Conservation (phyloP, 1,284 basidiomycete species). For the Ceratobasidium sp. region DNA sequence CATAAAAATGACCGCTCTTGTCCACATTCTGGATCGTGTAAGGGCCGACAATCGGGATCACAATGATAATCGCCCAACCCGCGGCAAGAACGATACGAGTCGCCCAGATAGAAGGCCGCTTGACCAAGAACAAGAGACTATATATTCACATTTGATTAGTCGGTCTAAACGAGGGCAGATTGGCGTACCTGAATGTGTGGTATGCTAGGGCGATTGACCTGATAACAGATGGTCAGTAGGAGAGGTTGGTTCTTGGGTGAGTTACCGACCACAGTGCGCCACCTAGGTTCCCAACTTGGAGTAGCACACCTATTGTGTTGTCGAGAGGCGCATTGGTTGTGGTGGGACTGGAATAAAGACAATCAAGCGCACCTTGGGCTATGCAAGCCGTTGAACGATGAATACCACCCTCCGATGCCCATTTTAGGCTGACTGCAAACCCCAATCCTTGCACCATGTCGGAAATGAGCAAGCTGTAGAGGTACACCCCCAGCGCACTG, state of each 20-base stretch:
- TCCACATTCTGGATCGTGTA: too few relatives aligned
- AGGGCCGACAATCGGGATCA: constrained; percentile 14
- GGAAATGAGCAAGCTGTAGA: constrained; percentile 21
- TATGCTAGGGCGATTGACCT: constrained; percentile 31
- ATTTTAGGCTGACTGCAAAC: constrained; percentile 30
- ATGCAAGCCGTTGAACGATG: constrained; percentile 19
- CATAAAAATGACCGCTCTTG: too few relatives aligned
- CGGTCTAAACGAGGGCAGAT: not conserved
- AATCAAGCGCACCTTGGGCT: constrained; percentile 13
- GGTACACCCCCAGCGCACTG: constrained; percentile 24
- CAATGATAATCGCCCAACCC: constrained; percentile 17
- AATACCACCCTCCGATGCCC: constrained; percentile 23
- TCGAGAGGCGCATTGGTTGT: not conserved
- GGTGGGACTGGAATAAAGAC: not conserved
- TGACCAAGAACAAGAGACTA: constrained; percentile 28
- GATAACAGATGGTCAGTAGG: too few relatives aligned
- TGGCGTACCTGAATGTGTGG: constrained; percentile 3
- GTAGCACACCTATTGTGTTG: constrained; percentile 3
- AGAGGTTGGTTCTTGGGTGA: too few relatives aligned
- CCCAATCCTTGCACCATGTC: constrained; percentile 31
- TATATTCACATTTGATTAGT: not conserved
- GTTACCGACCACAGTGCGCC: constrained; percentile 28
- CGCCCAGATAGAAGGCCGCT: constrained; percentile 27
- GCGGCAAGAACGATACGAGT: not conserved
- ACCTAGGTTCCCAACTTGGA: constrained; percentile 25